Evolutionary conservation across 2,329 filamentous ascomycete species (phyloP).

Genomic region (Ophiocordyceps unilateralis): DNA sequence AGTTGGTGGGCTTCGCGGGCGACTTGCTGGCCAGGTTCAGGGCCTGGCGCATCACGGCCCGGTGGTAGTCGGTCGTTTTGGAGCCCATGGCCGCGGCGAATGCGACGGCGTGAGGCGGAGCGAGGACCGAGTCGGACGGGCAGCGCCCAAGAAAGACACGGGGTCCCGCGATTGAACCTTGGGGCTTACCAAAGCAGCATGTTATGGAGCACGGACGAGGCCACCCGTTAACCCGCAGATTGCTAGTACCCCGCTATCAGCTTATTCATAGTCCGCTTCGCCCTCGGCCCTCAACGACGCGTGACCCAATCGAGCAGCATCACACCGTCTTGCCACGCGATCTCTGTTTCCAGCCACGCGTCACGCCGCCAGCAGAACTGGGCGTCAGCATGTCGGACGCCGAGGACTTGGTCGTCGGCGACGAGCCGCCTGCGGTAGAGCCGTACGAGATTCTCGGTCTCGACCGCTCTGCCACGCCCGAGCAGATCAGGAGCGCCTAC

Average conservation of each 20-base stretch:
- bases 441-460: constrained; percentile 71
- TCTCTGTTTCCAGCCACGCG: constrained; percentile 1
- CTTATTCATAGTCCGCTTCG: too few species aligned
- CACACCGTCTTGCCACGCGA: neutral
- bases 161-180: neutral
- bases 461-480: constrained; percentile 49
- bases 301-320: constrained; percentile 2
- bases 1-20: constrained; percentile 78
- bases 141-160: neutral
- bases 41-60: constrained; percentile 46
- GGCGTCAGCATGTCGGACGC: constrained; percentile 23
- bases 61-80: constrained; percentile 22
- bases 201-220: neutral
- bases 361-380: constrained; percentile 2
- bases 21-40: constrained; percentile 63
- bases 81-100: constrained; percentile 7
- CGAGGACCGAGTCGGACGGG: too few species aligned
- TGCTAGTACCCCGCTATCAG: neutral
- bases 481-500: constrained; percentile 81
- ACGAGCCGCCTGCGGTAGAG: constrained; percentile 45
- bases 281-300: constrained; percentile 2
- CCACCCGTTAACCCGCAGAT: neutral
- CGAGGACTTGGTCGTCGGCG: constrained; percentile 34
- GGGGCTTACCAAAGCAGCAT: neutral
- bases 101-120: neutral